Evolutionary conservation across 345 rosid genomes (phyloP).

Genomic region (Populus ilicifolia): DNA sequence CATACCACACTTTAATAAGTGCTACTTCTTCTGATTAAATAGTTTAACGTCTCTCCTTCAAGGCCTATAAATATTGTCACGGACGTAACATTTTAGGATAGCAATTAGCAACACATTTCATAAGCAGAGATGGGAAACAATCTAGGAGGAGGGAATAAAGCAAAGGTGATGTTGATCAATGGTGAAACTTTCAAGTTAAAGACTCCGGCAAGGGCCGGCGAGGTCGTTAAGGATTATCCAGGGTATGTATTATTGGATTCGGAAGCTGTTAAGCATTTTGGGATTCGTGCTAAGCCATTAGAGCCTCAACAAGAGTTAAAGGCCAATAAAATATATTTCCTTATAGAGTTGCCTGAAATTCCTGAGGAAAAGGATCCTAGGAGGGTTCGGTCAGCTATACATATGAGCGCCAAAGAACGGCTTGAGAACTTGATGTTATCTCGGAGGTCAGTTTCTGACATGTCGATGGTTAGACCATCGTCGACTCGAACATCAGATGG

Average conservation of each 20-base stretch:
- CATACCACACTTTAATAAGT: not conserved
- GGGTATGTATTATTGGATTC: slow-evolving; percentile 75
- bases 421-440: slow-evolving; percentile 79
- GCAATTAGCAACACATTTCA: not conserved
- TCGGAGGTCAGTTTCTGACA: slow-evolving; percentile 74
- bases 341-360: slow-evolving; percentile 65
- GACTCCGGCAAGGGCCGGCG: slow-evolving; percentile 69
- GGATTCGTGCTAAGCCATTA: slow-evolving; percentile 70
- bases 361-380: slow-evolving; percentile 43
- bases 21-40: not conserved
- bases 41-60: not conserved
- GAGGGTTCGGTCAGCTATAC: slow-evolving; percentile 70
- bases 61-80: not conserved
- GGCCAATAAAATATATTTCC: slow-evolving; percentile 71
- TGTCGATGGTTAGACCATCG: slow-evolving; percentile 42
- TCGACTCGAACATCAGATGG: not conserved
- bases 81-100: not conserved
- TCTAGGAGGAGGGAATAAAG: slow-evolving; percentile 52
- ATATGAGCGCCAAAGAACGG: slow-evolving; percentile 81
- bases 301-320: slow-evolving; percentile 50
- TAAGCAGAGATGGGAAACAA: slow-evolving; percentile 61
- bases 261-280: slow-evolving; percentile 65
- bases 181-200: slow-evolving; percentile 78
- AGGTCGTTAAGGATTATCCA: slow-evolving; percentile 59
- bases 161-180: slow-evolving; percentile 71